Conservation (phyloP, 177 flowering plant species). For the Telopea speciosissima region DNA sequence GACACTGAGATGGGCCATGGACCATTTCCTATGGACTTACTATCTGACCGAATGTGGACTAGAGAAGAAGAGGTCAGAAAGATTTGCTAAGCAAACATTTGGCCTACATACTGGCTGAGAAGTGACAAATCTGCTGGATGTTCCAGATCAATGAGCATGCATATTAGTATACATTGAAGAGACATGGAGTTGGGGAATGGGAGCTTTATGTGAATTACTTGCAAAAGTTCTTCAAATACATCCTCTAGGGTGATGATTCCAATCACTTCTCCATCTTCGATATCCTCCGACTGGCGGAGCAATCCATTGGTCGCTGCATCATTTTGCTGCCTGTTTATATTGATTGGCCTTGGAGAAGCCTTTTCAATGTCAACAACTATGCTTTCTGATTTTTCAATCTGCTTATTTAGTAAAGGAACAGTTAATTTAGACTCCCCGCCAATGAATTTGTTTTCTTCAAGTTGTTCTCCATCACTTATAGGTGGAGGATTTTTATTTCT, state of each 20-base stretch:
- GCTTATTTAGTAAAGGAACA: conserved; percentile 48
- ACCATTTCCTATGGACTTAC: background rate
- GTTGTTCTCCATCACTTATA: conserved; percentile 39
- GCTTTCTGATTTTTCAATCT: conserved; percentile 36
- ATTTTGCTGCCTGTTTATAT: conserved; percentile 20
- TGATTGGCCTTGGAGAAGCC: conserved; percentile 22
- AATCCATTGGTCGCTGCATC: conserved; percentile 35
- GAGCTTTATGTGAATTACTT: conserved; percentile 37
- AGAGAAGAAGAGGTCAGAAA: no score
- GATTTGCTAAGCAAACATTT: background rate
- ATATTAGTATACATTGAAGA: background rate
- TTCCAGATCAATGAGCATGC: background rate
- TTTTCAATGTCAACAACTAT: conserved; percentile 61
- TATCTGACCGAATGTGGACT: no score
- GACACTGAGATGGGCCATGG: background rate
- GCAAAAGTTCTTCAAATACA: conserved; percentile 98
- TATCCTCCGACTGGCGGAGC: conserved; percentile 42
- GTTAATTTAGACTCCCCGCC: conserved; percentile 41
- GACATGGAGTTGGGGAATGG: conserved; percentile 1
- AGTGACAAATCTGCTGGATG: background rate
- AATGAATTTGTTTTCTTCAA: conserved; percentile 27
- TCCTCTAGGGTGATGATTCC: conserved; percentile 98
- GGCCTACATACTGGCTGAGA: background rate
- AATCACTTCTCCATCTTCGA: conserved; percentile 90
- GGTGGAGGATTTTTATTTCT: conserved; percentile 32